Conservation (phyloP, 202 grass and related monocot genomes). For the Setaria italica region DNA sequence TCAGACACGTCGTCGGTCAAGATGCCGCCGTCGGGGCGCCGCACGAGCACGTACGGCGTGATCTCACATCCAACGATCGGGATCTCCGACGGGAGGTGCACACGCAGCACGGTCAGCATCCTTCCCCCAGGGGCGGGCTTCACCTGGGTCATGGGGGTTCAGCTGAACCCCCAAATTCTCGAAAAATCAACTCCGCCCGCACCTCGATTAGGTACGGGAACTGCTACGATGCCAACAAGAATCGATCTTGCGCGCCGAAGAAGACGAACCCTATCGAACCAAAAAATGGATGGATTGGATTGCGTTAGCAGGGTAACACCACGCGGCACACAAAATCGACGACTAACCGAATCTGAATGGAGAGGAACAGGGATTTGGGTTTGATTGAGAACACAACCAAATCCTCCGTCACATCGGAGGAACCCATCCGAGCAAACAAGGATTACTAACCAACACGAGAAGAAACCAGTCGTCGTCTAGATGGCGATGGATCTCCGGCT, state of each 20-base stretch:
- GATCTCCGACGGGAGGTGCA: conserved; percentile 94
- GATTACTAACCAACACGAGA: conserved; percentile 29
- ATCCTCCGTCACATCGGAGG: neutral
- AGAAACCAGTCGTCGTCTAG: neutral
- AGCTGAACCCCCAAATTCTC: conserved; percentile 33
- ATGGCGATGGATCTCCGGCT: neutral
- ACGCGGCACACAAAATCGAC: neutral
- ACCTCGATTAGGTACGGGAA: neutral
- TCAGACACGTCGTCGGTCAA: conserved; percentile 69
- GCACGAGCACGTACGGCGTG: conserved; percentile 83
- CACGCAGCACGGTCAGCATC: conserved; percentile 81
- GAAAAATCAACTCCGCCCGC: neutral
- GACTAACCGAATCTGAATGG: neutral
- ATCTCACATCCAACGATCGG: conserved; percentile 93
- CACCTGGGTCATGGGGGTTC: conserved; percentile 40
- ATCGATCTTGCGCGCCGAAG: neutral
- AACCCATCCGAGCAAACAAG: neutral
- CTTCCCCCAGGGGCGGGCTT: conserved; percentile 48
- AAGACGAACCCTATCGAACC: conserved; percentile 34
- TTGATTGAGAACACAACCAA: conserved; percentile 4
- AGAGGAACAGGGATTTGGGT: neutral
- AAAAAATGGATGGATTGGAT: conserved; percentile 6
- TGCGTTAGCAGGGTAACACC: neutral
- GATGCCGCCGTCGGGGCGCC: conserved; percentile 56
- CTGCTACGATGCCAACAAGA: neutral